Percentiles rank a stretch among this genome's conserved stretches.
Evolutionary conservation across 2,329 filamentous ascomycete genomes (phyloP).

Genomic region (Alternaria sp.): DNA sequence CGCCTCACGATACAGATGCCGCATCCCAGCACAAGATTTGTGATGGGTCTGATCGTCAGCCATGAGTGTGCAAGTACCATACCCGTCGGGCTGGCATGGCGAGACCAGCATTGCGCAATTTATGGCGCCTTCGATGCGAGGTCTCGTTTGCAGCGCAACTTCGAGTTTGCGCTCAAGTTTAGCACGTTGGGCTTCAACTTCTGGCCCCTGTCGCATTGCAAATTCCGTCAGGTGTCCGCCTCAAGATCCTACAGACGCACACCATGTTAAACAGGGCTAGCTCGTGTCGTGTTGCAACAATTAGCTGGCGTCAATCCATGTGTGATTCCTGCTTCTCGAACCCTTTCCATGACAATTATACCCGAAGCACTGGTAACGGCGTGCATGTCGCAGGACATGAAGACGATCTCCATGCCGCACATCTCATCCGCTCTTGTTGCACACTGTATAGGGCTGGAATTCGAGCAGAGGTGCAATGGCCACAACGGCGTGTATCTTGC

Average conservation of each 20-base stretch:
- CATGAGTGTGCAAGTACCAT: background rate
- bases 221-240: slow-evolving; percentile 3
- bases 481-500: background rate
- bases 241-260: slow-evolving; percentile 4
- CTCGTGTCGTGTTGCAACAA: slow-evolving; percentile 16
- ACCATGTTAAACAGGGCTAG: slow-evolving; percentile 7
- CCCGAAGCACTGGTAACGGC: slow-evolving; percentile 6
- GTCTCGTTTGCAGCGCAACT: background rate
- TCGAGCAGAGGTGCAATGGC: background rate
- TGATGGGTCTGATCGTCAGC: background rate
- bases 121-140: slow-evolving; percentile 2
- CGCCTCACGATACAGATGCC: slow-evolving; percentile 2
- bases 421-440: background rate
- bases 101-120: slow-evolving; percentile 7
- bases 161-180: no score
- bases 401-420: slow-evolving; percentile 8
- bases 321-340: slow-evolving; percentile 13
- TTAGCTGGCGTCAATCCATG: slow-evolving; percentile 15
- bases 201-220: slow-evolving; percentile 4
- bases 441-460: background rate
- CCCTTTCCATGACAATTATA: slow-evolving; percentile 10
- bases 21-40: slow-evolving; percentile 7
- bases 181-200: slow-evolving; percentile 6
- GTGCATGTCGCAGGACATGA: slow-evolving; percentile 2
- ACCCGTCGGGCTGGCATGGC: background rate